Percentiles rank a stretch among this genome's conserved stretches.
Evolutionary conservation across 2,329 filamentous ascomycete genomes (phyloP).

Genomic region (Paraphoma sp.): DNA sequence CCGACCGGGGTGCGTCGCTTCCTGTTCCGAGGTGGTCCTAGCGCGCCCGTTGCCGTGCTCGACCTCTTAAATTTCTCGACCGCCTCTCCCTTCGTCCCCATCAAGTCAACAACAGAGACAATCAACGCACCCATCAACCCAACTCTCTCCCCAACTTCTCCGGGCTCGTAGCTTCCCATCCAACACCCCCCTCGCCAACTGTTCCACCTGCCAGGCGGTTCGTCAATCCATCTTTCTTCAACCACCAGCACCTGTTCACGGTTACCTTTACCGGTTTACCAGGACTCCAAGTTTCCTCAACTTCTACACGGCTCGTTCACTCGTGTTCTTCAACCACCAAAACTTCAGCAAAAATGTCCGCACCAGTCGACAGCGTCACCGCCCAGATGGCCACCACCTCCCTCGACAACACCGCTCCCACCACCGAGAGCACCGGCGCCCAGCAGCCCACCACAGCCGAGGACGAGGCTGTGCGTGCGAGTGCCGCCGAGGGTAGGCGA

Average conservation of each 20-base stretch:
- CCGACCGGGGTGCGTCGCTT: slow-evolving; percentile 29
- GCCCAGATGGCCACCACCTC: slow-evolving; percentile 70
- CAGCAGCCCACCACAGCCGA: slow-evolving; percentile 74
- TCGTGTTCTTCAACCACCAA: slow-evolving; percentile 63
- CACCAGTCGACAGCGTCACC: slow-evolving; percentile 78
- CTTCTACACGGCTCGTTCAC: slow-evolving; percentile 43
- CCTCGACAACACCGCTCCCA: slow-evolving; percentile 59
- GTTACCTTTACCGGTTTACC: slow-evolving; percentile 49
- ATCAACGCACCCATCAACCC: slow-evolving; percentile 37
- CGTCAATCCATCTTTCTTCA: slow-evolving; percentile 47
- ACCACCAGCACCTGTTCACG: slow-evolving; percentile 44
- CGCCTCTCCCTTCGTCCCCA: slow-evolving; percentile 34
- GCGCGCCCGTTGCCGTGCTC: slow-evolving; percentile 23
- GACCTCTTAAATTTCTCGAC: slow-evolving; percentile 33
- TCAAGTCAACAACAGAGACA: slow-evolving; percentile 44
- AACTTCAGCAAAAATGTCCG: slow-evolving; percentile 79
- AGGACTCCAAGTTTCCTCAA: slow-evolving; percentile 54
- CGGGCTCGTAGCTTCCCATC: slow-evolving; percentile 59
- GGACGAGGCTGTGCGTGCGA: slow-evolving; percentile 92
- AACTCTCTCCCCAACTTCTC: slow-evolving; percentile 38
- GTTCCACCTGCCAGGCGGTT: slow-evolving; percentile 57
- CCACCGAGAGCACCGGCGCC: slow-evolving; percentile 58
- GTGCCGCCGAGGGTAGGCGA: slow-evolving; percentile 97
- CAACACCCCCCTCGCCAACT: slow-evolving; percentile 59
- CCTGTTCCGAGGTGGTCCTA: slow-evolving; percentile 31